phyloP scores from a whole-genome alignment of 148 eudicot species.

The Vaccinium macrocarpon region DNA sequence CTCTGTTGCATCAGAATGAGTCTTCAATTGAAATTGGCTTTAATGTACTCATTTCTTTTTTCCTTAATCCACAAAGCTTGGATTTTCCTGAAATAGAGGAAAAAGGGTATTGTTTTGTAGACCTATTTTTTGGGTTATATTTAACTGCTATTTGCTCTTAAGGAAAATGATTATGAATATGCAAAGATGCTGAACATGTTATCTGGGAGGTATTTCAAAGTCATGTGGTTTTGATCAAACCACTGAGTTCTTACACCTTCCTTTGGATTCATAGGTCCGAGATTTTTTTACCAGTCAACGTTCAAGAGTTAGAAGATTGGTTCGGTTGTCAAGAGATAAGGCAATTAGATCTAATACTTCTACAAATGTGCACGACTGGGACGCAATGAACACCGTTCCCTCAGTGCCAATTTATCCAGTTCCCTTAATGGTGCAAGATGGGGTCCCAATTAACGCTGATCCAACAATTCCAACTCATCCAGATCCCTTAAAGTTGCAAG shows the following conservation, averaged over 20 bases:
- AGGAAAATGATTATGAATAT: not conserved
- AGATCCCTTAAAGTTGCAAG: not conserved
- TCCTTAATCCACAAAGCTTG: not conserved
- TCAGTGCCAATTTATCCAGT: not conserved
- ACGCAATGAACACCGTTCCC: not conserved
- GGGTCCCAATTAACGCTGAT: not conserved
- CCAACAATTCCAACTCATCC: not conserved
- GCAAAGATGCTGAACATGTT: not conserved
- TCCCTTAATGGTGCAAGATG: not conserved
- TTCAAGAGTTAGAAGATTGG: conserved; percentile 74
- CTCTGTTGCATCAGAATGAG: not conserved
- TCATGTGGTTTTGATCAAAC: not conserved
- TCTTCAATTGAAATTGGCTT: not conserved
- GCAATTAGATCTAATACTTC: conserved; percentile 31
- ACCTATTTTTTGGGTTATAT: not conserved
- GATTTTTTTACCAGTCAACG: conserved; percentile 75
- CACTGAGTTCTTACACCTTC: not conserved
- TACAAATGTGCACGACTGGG: conserved; percentile 18
- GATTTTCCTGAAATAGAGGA: not conserved
- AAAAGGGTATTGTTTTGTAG: not conserved
- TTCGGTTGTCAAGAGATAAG: conserved; percentile 67
- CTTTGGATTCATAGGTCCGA: conserved; percentile 49
- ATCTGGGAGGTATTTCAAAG: not conserved
- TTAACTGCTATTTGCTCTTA: not conserved
- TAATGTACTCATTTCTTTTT: not conserved